Conservation (phyloP, 1,284 basidiomycete genomes). For the Trichosporon sp. region DNA sequence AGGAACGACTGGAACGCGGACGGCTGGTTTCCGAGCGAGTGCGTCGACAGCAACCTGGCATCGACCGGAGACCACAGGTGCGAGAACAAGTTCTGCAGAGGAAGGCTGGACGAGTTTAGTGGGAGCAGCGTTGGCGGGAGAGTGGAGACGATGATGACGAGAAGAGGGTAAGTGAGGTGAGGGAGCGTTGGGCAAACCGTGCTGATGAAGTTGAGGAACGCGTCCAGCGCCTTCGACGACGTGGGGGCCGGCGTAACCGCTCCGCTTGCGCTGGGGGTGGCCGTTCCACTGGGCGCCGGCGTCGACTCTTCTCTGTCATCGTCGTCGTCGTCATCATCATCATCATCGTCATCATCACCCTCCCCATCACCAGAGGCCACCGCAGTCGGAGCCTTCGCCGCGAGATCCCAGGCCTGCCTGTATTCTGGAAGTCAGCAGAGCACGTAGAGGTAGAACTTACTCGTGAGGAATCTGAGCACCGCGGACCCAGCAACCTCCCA, state of each 20-base stretch:
- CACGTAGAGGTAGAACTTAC: conserved; percentile 57
- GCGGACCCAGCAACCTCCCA: conserved; percentile 70
- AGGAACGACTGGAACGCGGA: conserved; percentile 52
- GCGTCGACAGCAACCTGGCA: conserved; percentile 49
- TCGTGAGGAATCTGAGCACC: conserved; percentile 69
- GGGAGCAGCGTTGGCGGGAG: conserved; percentile 44
- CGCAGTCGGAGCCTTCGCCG: conserved; percentile 8
- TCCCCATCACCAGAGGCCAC: conserved; percentile 20
- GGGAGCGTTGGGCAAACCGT: conserved; percentile 51
- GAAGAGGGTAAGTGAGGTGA: conserved; percentile 50
- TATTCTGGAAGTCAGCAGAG: conserved; percentile 56
- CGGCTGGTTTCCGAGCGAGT: conserved; percentile 42
- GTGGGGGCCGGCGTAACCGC: neutral
- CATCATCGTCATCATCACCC: conserved; percentile 31
- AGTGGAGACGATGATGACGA: conserved; percentile 50
- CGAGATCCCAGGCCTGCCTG: conserved; percentile 66
- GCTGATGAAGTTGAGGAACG: conserved; percentile 53
- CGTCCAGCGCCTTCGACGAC: conserved; percentile 62
- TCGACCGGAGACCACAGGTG: conserved; percentile 54
- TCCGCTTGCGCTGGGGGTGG: conserved; percentile 16
- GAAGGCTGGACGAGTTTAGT: conserved; percentile 32
- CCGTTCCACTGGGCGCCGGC: conserved; percentile 40
- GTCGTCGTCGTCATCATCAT: conserved; percentile 50
- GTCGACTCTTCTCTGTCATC: conserved; percentile 55
- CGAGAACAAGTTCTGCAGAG: conserved; percentile 47